Conservation (phyloP, 2,329 filamentous ascomycete genomes). For the Aspergillus luchuensis region DNA sequence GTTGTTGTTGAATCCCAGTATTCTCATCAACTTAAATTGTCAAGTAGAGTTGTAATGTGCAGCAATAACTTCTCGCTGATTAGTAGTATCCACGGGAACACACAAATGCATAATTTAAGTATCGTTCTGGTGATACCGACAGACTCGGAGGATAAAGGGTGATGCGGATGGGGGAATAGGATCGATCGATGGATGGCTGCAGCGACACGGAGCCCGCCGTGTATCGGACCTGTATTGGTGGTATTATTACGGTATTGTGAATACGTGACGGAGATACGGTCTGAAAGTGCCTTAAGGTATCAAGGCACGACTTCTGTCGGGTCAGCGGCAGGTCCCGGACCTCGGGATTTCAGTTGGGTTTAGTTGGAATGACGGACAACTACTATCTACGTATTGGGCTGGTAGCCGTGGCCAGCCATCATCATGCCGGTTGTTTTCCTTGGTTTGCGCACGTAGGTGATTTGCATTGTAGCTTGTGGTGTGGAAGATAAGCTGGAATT, state of each 20-base stretch:
- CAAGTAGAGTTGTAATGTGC: too few relatives aligned
- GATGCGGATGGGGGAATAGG: not conserved
- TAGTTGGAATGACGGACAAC: not conserved
- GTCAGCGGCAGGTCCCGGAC: not conserved
- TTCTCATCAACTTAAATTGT: not conserved
- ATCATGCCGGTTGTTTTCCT: too few relatives aligned
- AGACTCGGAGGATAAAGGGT: too few relatives aligned
- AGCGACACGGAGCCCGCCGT: not conserved
- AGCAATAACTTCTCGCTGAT: too few relatives aligned
- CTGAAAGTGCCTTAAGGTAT: not conserved
- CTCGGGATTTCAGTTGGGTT: not conserved
- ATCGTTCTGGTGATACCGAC: too few relatives aligned
- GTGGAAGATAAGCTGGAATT: not conserved
- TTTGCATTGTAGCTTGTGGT: not conserved
- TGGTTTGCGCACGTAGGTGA: not conserved
- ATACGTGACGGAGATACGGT: not conserved
- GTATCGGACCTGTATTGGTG: not conserved
- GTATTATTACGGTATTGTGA: not conserved
- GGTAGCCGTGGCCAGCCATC: not conserved
- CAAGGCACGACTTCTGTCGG: not conserved
- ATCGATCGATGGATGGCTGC: not conserved
- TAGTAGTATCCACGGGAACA: too few relatives aligned
- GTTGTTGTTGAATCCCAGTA: not conserved
- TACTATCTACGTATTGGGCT: not conserved
- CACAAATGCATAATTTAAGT: too few relatives aligned